A percentile compares a stretch with the other conserved stretches of the same genome.
Evolutionary conservation across 2,329 filamentous ascomycete genomes (phyloP).

Genomic region (Nemania sp.): DNA sequence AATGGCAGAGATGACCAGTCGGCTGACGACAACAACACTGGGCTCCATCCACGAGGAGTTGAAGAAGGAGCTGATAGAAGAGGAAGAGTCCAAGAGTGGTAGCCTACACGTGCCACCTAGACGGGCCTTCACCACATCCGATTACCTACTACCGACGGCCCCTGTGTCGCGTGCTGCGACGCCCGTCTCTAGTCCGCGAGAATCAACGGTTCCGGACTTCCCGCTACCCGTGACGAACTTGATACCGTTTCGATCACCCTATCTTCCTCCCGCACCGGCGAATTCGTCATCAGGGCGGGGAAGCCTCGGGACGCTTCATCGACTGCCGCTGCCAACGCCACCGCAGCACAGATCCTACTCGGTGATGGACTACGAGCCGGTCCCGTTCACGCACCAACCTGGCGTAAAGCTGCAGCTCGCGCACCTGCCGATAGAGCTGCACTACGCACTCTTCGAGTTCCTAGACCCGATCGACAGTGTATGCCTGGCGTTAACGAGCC

Average conservation of each 20-base stretch:
- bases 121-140: conserved; percentile 49
- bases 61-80: conserved; percentile 14
- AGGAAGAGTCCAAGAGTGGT: conserved; percentile 27
- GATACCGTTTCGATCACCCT: conserved; percentile 31
- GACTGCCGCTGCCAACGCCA: conserved; percentile 51
- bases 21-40: conserved; percentile 46
- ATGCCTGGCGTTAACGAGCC: conserved; percentile 70
- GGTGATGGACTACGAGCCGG: conserved; percentile 69
- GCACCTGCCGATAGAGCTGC: conserved; percentile 69
- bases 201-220: conserved; percentile 42
- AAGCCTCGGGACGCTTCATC: conserved; percentile 39
- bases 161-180: conserved; percentile 40
- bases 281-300: conserved; percentile 29
- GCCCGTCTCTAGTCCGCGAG: conserved; percentile 42
- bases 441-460: conserved; percentile 70
- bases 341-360: conserved; percentile 68
- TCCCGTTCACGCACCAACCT: conserved; percentile 62
- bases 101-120: conserved; percentile 43
- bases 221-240: conserved; percentile 24
- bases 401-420: conserved; percentile 60
- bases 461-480: conserved; percentile 74
- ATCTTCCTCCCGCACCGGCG: conserved; percentile 30
- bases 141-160: conserved; percentile 44
- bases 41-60: conserved; percentile 41
- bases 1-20: conserved; percentile 46